Evolutionary conservation across 768 basidiomycete genomes (phyloP).

Genomic region (Podaxis carcinomalis): DNA sequence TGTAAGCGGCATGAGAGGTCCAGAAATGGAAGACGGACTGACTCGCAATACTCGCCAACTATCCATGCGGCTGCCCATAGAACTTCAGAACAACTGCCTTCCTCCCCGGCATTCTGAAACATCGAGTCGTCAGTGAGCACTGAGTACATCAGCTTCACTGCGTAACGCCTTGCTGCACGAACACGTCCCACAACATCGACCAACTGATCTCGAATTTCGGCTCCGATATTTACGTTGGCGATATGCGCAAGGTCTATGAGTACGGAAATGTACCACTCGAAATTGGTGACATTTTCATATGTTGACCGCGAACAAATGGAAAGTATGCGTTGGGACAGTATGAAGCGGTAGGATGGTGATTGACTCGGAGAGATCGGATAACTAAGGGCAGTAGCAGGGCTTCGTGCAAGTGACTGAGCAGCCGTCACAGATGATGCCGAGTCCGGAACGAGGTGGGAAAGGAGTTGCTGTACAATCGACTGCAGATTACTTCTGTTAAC

Average conservation of each 20-base stretch:
- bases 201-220: conserved; percentile 75
- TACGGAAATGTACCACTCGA: conserved; percentile 97
- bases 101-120: conserved; percentile 59
- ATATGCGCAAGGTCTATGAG: conserved; percentile 90
- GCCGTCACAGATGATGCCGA: conserved; percentile 50
- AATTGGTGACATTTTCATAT: conserved; percentile 86
- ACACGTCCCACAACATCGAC: conserved; percentile 88
- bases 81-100: conserved; percentile 77
- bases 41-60: conserved; percentile 93
- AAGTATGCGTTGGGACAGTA: conserved; percentile 79
- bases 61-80: conserved; percentile 96
- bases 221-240: conserved; percentile 74
- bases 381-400: conserved; percentile 29
- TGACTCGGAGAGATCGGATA: conserved; percentile 49
- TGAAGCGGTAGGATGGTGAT: conserved; percentile 82
- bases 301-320: conserved; percentile 79
- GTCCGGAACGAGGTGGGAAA: conserved; percentile 78
- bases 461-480: conserved; percentile 83
- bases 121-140: conserved; percentile 77
- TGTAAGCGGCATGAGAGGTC: not conserved
- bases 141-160: conserved; percentile 80
- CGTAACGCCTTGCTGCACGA: conserved; percentile 65
- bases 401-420: conserved; percentile 50
- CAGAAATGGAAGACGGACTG: conserved; percentile 24
- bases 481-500: conserved; percentile 82